Evolutionary conservation across 345 rosid genomes (phyloP).

Genomic region (Sonneratia caseolaris): DNA sequence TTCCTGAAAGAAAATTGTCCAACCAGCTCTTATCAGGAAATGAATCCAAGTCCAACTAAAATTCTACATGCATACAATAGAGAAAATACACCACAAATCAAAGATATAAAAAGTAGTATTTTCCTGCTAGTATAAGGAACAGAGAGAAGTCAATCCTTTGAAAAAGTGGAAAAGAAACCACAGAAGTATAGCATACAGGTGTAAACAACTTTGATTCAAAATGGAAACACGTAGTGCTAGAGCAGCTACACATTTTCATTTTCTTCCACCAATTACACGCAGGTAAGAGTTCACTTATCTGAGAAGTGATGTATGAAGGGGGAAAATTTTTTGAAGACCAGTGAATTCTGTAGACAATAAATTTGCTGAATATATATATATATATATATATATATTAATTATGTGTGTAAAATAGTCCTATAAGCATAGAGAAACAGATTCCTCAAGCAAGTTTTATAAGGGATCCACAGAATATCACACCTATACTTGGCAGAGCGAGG

Average conservation of each 20-base stretch:
- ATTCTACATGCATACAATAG: neutral
- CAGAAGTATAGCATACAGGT: neutral
- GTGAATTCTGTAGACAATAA: neutral
- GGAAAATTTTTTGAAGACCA: neutral
- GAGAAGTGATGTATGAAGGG: neutral
- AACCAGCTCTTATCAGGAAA: slow-evolving; percentile 1
- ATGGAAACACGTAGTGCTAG: neutral
- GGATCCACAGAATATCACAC: slow-evolving; percentile 22
- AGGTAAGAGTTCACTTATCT: neutral
- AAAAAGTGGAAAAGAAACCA: neutral
- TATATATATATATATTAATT: neutral
- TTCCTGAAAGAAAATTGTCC: slow-evolving; percentile 42
- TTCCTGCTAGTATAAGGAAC: neutral
- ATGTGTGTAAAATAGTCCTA: neutral
- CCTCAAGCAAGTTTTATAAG: neutral
- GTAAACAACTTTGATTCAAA: neutral
- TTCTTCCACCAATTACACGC: neutral
- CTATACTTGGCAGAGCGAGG: slow-evolving; percentile 86
- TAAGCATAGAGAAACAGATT: neutral
- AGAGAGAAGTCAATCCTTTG: neutral
- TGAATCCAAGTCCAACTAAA: neutral
- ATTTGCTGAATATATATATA: neutral
- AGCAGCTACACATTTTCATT: neutral
- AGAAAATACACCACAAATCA: neutral
- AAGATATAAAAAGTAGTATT: neutral